phyloP scores from a whole-genome alignment of 257 asterid species.

The Gentiana straminea region DNA sequence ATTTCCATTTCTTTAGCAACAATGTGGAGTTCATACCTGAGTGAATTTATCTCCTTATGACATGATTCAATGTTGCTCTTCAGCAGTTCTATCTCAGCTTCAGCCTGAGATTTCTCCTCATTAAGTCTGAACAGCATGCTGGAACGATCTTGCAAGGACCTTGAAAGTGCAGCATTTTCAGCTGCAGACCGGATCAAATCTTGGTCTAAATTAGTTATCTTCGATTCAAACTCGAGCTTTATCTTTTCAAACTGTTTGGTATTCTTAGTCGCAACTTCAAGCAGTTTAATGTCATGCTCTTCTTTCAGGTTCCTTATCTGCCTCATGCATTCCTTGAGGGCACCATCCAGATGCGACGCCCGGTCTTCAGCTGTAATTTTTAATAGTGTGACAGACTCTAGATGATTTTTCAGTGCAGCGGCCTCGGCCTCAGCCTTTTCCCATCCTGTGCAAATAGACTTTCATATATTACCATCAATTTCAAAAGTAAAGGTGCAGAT shows the following conservation, averaged over 20 bases:
- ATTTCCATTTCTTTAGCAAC: constrained; percentile 81
- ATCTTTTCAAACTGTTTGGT: constrained; percentile 65
- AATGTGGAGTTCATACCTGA: constrained; percentile 73
- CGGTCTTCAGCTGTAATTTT: constrained; percentile 95
- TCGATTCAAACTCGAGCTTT: constrained; percentile 69
- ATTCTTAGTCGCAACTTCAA: constrained; percentile 56
- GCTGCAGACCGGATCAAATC: constrained; percentile 70
- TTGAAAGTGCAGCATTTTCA: constrained; percentile 72
- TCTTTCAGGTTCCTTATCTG: constrained; percentile 83
- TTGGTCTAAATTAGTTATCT: constrained; percentile 54
- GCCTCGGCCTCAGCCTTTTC: constrained; percentile 99
- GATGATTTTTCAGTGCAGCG: constrained; percentile 64
- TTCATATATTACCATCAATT: not conserved
- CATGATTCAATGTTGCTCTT: constrained; percentile 55
- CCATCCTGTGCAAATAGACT: constrained; percentile 65
- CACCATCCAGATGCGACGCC: constrained; percentile 84
- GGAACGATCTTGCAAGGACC: constrained; percentile 91
- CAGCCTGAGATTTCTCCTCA: constrained; percentile 77
- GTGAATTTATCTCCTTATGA: constrained; percentile 70
- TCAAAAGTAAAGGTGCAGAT: not conserved
- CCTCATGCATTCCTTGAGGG: constrained; percentile 94
- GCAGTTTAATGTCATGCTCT: constrained; percentile 68
- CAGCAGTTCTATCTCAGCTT: constrained; percentile 59
- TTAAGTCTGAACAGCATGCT: constrained; percentile 69
- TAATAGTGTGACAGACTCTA: constrained; percentile 84